Evolutionary conservation across 2,329 filamentous ascomycete species (phyloP), one percentile per base, ranked within the genome.

Genomic region (Clonostachys solani): DNA sequence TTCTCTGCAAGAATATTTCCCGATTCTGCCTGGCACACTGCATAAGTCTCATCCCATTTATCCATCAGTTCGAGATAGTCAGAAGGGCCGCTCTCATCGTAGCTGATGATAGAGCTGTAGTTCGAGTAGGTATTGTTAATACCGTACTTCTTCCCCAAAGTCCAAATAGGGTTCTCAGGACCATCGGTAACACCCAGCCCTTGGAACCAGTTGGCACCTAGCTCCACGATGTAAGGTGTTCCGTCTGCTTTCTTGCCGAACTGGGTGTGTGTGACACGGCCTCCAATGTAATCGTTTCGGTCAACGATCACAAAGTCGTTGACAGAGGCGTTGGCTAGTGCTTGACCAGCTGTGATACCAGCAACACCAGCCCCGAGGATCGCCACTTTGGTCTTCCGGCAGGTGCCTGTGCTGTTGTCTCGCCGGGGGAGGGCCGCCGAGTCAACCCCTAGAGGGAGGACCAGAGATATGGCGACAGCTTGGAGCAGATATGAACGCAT

Each of bases 291-390:
- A 49, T 76, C 68, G 12, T 82, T 81, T 50, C 81, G 80, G 50
- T 87, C 84, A 4, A 87, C 61, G 42, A 87, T 81, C 8, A 87
- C 46, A 49, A 87, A 87, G 49, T 87, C 82, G 0, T 71, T 65
- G 6, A 87, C 66, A 0, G 81, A 84, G 3, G 74, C 72, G 46
- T 87, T 84, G 5, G 71, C 63, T 6, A 87, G 61, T 4, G 82
- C 73, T 71, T 87, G 81, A 18, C 81, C 82, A 15, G 83, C 80
- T 12, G 81, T 80, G 37, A 86, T 79, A 6, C 83, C 83, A 2
- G 82, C 74, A 46, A 82, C 77, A 13, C 83, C 83, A 15, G 75
- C 83, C 33, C 83, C 83, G 36, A 74, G 61, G 23, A 74, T 64
- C 6, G 63, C 66, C 7, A 73, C 68, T 44, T 63, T 63, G 3